Conservation (phyloP, 495 filamentous ascomycete species). For the Trichoderma orchidacearum region DNA sequence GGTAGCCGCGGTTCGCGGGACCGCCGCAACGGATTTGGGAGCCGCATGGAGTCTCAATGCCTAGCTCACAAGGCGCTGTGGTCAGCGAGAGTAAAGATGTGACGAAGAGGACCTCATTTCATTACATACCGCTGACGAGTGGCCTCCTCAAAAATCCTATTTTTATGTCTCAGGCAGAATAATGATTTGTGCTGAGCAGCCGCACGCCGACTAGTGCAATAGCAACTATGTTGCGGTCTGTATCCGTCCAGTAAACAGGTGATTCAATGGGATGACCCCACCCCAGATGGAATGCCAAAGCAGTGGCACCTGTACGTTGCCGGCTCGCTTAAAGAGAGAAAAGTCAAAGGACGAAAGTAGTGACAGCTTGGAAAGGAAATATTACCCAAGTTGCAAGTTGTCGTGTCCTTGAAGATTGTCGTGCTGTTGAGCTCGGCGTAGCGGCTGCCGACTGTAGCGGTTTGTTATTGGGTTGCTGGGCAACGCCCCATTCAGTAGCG, state of each 20-base stretch:
- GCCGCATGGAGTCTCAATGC: background rate
- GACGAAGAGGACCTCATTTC: background rate
- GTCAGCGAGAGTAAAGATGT: too few relatives aligned
- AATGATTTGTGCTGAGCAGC: background rate
- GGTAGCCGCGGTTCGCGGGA: conserved; percentile 23
- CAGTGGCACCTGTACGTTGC: background rate
- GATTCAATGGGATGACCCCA: background rate
- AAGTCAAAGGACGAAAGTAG: too few relatives aligned
- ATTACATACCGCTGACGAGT: background rate
- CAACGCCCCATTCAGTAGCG: background rate
- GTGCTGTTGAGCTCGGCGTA: background rate
- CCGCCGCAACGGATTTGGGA: conserved; percentile 15
- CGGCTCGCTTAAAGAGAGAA: background rate
- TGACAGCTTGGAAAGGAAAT: too few relatives aligned
- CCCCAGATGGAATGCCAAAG: background rate
- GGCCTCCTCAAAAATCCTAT: background rate
- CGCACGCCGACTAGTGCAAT: background rate
- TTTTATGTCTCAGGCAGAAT: background rate
- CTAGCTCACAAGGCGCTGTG: background rate
- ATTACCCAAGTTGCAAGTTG: too few relatives aligned
- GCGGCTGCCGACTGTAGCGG: background rate
- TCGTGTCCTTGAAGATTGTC: background rate
- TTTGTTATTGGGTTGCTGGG: background rate
- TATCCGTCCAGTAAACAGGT: background rate
- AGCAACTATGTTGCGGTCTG: background rate